Percentiles rank a stretch among this genome's conserved stretches.
These are phyloP conservation scores for Cutaneotrichosporon dermatis DNA, from an alignment of 1,284 basidiomycete genomes.

Conservation along the genomic window DNA sequence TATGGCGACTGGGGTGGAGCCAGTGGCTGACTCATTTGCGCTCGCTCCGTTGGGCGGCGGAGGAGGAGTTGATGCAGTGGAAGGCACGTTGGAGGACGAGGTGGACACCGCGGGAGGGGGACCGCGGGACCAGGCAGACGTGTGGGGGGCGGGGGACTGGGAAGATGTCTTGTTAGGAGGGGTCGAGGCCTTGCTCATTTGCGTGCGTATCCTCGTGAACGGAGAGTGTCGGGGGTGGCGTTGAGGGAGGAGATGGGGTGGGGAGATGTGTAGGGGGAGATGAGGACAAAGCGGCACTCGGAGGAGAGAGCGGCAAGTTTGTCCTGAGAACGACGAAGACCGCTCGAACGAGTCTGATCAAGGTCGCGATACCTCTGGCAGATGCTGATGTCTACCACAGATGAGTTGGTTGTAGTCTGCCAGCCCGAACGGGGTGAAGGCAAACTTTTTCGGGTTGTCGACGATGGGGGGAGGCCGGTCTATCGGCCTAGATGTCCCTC, in stretches of 20 bases:
- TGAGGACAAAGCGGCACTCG: constrained; percentile 1
- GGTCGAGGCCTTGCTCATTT: constrained; percentile 38
- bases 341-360: not conserved
- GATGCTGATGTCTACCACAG: not conserved
- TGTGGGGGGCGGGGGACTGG: constrained; percentile 24
- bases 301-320: not conserved
- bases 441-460: constrained; percentile 11
- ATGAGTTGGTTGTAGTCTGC: not conserved
- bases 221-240: not conserved
- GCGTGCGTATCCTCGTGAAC: constrained; percentile 16
- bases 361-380: not conserved
- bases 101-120: constrained; percentile 32
- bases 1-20: constrained; percentile 29
- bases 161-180: constrained; percentile 21
- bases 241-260: constrained; percentile 9
- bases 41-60: constrained; percentile 30
- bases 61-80: constrained; percentile 21
- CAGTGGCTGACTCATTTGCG: constrained; percentile 21
- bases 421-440: not conserved
- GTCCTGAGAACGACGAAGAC: not conserved
- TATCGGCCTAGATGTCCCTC: not conserved
- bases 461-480: not conserved
- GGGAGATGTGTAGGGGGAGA: not conserved
- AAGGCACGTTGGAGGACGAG: constrained; percentile 28
- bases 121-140: constrained; percentile 41